Evolutionary conservation across 495 filamentous ascomycete genomes (phyloP), one percentile per base, ranked within the genome.

Genomic region (Lasiosphaeria hispida): DNA sequence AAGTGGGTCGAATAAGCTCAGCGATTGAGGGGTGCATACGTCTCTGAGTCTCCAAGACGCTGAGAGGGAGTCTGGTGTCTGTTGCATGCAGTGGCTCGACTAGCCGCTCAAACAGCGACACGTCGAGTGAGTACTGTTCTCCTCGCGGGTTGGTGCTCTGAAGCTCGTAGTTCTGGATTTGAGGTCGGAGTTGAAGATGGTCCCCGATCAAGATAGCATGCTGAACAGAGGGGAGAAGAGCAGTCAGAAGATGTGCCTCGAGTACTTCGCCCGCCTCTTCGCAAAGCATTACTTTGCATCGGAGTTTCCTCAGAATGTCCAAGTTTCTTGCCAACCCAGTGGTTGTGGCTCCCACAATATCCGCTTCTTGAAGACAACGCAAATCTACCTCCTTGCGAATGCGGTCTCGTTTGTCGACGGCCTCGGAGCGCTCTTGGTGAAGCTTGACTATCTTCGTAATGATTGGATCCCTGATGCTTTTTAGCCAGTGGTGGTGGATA

Each of bases 181-280:
- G 59, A 1, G 90, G 89, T 5, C 86, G 79, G 7, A 93, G 77
- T 58, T 94, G 88, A 6, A 76, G 72, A 61, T 92, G 89, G 64
- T 94, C 90, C 0, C 90, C 89, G 57, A 94, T 92, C 13, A 86
- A 77, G 57, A 92, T 90, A 33, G 76, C 71, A 59, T 93, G 90
- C 63, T 93, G 83, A 4, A 91, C 69, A 0, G 80, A 82, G 1
- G 88, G 89, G 30, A 92, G 64, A 0, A 95, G 63, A 1, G 87
- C 82, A 0, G 86, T 83, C 7, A 93, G 72, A 0, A 85, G 70
- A 65, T 92, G 88, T 0, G 85, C 77, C 62, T 92, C 88, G 23
- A 92, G 69, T 0, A 93, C 86, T 59, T 92, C 88, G 1, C 82
- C 89, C 3, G 90, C 90, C 63, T 94, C 90, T 71, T 93, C 89